Conservation (phyloP, 2,329 filamentous ascomycete genomes). For the Fusarium denticulatum region DNA sequence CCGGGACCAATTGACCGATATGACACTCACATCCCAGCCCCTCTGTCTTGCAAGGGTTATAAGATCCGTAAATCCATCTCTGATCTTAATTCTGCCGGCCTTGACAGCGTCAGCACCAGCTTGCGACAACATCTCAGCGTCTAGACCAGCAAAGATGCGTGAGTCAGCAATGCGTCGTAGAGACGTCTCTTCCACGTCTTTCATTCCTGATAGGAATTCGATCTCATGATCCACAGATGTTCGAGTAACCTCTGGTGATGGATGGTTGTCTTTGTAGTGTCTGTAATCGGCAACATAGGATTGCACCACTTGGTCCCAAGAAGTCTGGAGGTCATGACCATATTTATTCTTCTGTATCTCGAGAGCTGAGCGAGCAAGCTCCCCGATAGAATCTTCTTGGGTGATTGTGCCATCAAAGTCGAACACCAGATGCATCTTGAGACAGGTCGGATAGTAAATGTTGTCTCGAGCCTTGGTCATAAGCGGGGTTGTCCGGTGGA, state of each 20-base stretch:
- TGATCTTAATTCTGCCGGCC: conserved; percentile 48
- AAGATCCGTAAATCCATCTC: conserved; percentile 54
- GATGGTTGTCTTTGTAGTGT: conserved; percentile 50
- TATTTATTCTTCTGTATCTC: conserved; percentile 42
- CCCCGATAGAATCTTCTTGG: conserved; percentile 60
- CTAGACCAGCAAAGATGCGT: conserved; percentile 57
- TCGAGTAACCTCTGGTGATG: conserved; percentile 47
- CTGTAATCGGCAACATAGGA: conserved; percentile 57
- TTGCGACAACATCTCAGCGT: conserved; percentile 44
- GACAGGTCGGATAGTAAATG: background rate
- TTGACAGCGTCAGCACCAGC: conserved; percentile 52
- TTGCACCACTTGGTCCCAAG: conserved; percentile 58
- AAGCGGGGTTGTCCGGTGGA: background rate
- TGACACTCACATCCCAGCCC: conserved; percentile 54
- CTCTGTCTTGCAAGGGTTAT: conserved; percentile 39
- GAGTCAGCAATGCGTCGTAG: conserved; percentile 55
- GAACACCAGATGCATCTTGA: conserved; percentile 58
- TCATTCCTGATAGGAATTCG: conserved; percentile 55
- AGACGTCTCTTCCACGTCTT: conserved; percentile 58
- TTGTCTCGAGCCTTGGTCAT: background rate
- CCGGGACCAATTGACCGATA: conserved; percentile 64
- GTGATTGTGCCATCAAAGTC: conserved; percentile 72
- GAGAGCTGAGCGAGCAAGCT: conserved; percentile 58
- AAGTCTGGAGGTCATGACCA: conserved; percentile 47
- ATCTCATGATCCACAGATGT: conserved; percentile 52